phyloP scores from a whole-genome alignment of 306 rosid genomes.

The Mucuna pruriens region DNA sequence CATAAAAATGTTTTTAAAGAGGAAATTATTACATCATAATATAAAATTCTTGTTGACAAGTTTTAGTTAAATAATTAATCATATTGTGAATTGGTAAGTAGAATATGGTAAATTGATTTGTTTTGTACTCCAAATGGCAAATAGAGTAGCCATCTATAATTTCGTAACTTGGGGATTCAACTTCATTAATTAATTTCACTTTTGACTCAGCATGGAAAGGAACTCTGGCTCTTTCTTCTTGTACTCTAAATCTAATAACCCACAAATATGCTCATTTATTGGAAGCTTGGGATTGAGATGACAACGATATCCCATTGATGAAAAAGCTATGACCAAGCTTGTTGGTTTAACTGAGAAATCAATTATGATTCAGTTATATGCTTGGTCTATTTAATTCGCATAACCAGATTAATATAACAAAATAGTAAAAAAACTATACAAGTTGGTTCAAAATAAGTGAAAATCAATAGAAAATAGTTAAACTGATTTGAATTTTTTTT shows the following conservation, averaged over 20 bases:
- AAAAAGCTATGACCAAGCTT: neutral
- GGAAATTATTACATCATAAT: neutral
- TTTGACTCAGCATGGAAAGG: constrained; percentile 25
- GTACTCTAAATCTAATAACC: constrained; percentile 5
- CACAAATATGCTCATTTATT: neutral
- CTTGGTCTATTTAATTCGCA: neutral
- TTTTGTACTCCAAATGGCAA: constrained; percentile 11
- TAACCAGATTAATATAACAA: neutral
- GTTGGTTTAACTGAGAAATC: neutral
- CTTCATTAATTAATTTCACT: neutral
- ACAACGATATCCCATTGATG: neutral
- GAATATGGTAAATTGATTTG: neutral
- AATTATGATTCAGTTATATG: neutral
- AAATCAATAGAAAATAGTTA: neutral
- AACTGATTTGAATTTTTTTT: neutral
- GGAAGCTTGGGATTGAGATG: constrained; percentile 17
- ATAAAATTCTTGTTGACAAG: neutral
- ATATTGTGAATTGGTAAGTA: neutral
- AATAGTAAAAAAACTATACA: neutral
- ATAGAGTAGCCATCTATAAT: neutral
- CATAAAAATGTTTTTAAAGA: neutral
- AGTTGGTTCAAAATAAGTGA: neutral
- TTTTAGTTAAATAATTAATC: neutral
- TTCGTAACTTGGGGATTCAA: neutral
- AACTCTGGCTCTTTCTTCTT: neutral